A percentile compares a stretch with the other conserved stretches of the same genome.
Conservation (phyloP, 2,329 filamentous ascomycete species). For the Microascus cirrosus region DNA sequence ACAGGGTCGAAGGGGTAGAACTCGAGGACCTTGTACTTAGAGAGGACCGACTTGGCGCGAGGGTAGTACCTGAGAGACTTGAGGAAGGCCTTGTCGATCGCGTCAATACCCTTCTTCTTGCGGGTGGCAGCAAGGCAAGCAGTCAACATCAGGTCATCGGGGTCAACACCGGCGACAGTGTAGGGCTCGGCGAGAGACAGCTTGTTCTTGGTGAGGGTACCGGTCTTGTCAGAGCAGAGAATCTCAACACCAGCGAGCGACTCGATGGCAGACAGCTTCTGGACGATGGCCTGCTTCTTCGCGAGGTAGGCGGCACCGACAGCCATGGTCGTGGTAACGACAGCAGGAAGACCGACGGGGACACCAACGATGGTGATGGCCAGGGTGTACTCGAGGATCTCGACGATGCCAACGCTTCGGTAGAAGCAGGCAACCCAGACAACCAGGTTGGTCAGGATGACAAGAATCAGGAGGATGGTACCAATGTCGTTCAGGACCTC, state of each 20-base stretch:
- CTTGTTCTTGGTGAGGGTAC: conserved; percentile 91
- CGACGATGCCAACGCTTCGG: conserved; percentile 68
- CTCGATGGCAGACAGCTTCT: conserved; percentile 87
- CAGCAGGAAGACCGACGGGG: conserved; percentile 82
- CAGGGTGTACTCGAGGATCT: conserved; percentile 73
- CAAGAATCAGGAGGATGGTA: conserved; percentile 65
- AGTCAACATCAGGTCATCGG: conserved; percentile 84
- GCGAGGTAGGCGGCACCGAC: conserved; percentile 85
- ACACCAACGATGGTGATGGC: conserved; percentile 89
- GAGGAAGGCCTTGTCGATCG: conserved; percentile 90
- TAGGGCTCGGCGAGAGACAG: conserved; percentile 78
- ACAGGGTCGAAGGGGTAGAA: conserved; percentile 88
- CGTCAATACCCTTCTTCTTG: conserved; percentile 93
- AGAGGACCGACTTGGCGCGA: conserved; percentile 66
- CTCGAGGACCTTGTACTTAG: conserved; percentile 74
- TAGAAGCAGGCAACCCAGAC: conserved; percentile 87
- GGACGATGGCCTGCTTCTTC: conserved; percentile 87
- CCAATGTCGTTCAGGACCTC: conserved; percentile 84
- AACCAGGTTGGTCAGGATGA: conserved; percentile 67
- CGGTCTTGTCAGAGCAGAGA: conserved; percentile 89
- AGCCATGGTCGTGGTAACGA: conserved; percentile 91
- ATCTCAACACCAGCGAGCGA: conserved; percentile 88
- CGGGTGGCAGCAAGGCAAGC: conserved; percentile 81
- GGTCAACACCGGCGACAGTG: conserved; percentile 69
- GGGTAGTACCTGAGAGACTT: conserved; percentile 78